Evolutionary conservation across 108 stramenopile genomes (phyloP).

Genomic region (Cylindrotheca fusiformis): DNA sequence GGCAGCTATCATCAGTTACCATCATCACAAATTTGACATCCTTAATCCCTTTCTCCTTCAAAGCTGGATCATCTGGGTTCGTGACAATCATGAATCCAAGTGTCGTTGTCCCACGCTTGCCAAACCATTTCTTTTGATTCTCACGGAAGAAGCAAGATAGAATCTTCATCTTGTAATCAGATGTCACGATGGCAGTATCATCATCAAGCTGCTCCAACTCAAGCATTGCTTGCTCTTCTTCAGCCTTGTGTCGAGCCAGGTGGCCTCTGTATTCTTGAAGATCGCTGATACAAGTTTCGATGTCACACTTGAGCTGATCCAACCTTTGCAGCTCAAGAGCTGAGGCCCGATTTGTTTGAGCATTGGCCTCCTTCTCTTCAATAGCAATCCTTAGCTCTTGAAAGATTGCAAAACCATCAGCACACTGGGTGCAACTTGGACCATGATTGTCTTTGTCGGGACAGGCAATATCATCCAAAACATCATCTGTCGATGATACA

Average conservation of each 20-base stretch:
- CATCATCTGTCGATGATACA: neutral
- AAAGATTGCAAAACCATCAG: neutral
- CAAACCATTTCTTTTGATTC: conserved; percentile 15
- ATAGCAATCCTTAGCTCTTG: neutral
- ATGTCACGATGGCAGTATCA: conserved; percentile 9
- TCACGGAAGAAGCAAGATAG: conserved; percentile 12
- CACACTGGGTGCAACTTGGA: neutral
- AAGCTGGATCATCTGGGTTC: neutral
- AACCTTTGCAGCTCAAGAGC: neutral
- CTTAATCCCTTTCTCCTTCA: conserved; percentile 1
- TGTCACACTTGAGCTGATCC: neutral
- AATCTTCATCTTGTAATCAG: conserved; percentile 16
- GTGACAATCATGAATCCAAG: conserved; percentile 10
- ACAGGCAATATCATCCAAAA: neutral
- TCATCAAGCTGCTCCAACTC: conserved; percentile 4
- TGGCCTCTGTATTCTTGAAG: conserved; percentile 1
- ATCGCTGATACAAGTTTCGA: neutral
- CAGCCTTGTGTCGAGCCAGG: neutral
- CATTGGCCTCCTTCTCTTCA: neutral
- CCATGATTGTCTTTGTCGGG: neutral
- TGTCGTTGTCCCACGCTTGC: conserved; percentile 8
- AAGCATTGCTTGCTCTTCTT: neutral
- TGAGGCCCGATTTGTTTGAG: neutral
- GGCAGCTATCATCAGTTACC: neutral
- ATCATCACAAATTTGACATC: conserved; percentile 2